Conservation (phyloP, 345 rosid genomes). For the Punica granatum region DNA sequence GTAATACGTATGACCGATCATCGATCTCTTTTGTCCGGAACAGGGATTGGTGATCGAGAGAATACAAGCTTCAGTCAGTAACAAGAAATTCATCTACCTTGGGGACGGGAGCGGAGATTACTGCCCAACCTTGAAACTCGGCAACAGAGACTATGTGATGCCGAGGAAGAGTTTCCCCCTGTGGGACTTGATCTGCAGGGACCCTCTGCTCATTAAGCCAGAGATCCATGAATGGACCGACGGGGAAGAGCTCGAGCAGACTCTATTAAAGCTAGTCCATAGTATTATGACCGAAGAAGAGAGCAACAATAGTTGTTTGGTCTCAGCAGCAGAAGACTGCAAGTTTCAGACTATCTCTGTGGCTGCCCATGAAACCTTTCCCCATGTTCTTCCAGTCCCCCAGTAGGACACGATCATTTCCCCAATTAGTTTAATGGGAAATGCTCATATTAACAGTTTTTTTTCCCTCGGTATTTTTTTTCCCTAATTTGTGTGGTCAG, state of each 20-base stretch:
- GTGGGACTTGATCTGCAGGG: constrained; percentile 60
- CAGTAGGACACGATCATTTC: constrained; percentile 15
- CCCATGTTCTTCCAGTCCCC: constrained; percentile 32
- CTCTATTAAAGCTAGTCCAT: constrained; percentile 29
- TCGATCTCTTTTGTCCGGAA: neutral
- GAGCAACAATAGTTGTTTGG: neutral
- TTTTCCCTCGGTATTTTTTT: too few species aligned
- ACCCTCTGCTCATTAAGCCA: constrained; percentile 50
- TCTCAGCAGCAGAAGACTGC: constrained; percentile 28
- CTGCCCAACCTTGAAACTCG: constrained; percentile 75
- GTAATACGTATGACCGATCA: neutral
- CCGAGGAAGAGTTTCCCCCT: constrained; percentile 86
- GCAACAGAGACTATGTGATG: constrained; percentile 49
- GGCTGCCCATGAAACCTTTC: constrained; percentile 26
- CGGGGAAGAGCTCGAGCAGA: constrained; percentile 49
- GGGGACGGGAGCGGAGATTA: constrained; percentile 89
- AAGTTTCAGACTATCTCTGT: constrained; percentile 35
- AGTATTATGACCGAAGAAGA: constrained; percentile 16
- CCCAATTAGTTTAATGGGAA: constrained; percentile 1
- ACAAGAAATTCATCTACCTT: constrained; percentile 51
- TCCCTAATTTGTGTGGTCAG: too few species aligned
- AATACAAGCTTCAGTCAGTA: constrained; percentile 55
- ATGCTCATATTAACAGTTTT: neutral
- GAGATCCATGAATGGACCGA: constrained; percentile 67
- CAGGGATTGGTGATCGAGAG: constrained; percentile 62